Evolutionary conservation across 805 yeast species (phyloP).

Genomic region (Pichia phayaonensis): DNA sequence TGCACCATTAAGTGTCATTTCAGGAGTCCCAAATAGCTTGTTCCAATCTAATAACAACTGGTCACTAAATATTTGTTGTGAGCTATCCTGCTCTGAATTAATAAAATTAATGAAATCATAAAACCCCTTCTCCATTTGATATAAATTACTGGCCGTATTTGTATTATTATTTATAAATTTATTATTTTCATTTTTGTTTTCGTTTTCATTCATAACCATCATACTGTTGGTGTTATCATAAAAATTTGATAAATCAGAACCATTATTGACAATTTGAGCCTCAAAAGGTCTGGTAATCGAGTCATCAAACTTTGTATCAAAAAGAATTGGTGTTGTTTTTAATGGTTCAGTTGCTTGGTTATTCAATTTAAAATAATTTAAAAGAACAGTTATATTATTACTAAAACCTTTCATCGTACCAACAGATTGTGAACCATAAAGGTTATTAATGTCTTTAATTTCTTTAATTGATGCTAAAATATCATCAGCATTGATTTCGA

Average conservation of each 20-base stretch:
- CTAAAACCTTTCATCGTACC: slow-evolving; percentile 28
- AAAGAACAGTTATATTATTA: slow-evolving; percentile 26
- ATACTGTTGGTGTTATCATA: not conserved
- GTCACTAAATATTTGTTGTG: not conserved
- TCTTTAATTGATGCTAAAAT: slow-evolving; percentile 13
- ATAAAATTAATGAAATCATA: not conserved
- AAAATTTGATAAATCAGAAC: not conserved
- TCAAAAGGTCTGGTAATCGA: not conserved
- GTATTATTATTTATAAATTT: not conserved
- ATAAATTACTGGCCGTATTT: not conserved
- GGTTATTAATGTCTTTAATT: slow-evolving; percentile 13
- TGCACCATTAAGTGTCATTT: not conserved
- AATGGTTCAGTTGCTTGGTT: not conserved
- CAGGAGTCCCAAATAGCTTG: not conserved
- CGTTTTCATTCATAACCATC: not conserved
- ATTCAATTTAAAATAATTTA: slow-evolving; percentile 12
- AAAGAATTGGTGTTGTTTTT: not conserved
- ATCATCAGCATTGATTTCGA: slow-evolving; percentile 4
- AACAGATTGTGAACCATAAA: slow-evolving; percentile 15
- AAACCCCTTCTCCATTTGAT: not conserved
- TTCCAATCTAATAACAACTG: not conserved
- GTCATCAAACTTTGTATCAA: not conserved
- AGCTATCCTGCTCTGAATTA: not conserved
- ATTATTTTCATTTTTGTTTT: not conserved
- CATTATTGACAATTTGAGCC: not conserved